Conservation (phyloP, 2,329 filamentous ascomycete genomes). For the Aspergillus fructus region DNA sequence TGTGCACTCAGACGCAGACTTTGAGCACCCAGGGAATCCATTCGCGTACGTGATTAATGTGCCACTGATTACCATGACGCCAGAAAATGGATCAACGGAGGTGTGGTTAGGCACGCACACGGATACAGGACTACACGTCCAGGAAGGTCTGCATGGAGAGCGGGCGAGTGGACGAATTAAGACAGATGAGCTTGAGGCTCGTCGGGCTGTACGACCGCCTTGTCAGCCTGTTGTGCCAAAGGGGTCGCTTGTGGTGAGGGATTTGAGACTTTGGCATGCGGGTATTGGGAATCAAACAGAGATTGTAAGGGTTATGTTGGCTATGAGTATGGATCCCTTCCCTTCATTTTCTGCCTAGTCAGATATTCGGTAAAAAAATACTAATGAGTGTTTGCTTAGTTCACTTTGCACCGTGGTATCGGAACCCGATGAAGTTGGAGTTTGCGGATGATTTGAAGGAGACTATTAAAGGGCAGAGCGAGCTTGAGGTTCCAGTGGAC, state of each 20-base stretch:
- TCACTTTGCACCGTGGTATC: slow-evolving; percentile 38
- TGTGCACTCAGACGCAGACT: slow-evolving; percentile 43
- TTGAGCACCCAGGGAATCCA: slow-evolving; percentile 52
- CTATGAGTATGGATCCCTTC: slow-evolving; percentile 26
- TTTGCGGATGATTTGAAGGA: slow-evolving; percentile 30
- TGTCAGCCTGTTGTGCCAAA: slow-evolving; percentile 42
- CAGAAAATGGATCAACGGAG: slow-evolving; percentile 51
- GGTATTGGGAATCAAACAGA: slow-evolving; percentile 49
- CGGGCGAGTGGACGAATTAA: slow-evolving; percentile 3
- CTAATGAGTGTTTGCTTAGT: too few species aligned
- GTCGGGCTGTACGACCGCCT: slow-evolving; percentile 29
- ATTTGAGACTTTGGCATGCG: slow-evolving; percentile 52
- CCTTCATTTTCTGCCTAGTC: too few species aligned
- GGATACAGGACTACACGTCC: slow-evolving; percentile 25
- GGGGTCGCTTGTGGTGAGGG: slow-evolving; percentile 47
- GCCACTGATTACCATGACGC: slow-evolving; percentile 46
- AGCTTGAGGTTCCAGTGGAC: slow-evolving; percentile 33
- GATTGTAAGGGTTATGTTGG: slow-evolving; percentile 48
- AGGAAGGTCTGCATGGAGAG: background rate
- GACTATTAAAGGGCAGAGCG: slow-evolving; percentile 35
- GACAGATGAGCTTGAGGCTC: background rate
- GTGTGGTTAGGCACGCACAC: slow-evolving; percentile 52
- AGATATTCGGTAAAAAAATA: too few species aligned
- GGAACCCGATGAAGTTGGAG: slow-evolving; percentile 31
- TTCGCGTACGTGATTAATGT: slow-evolving; percentile 51